Evolutionary conservation across 805 yeast genomes (phyloP), one percentile per base, ranked within the genome.

Genomic region (Suhomyces emberorum): DNA sequence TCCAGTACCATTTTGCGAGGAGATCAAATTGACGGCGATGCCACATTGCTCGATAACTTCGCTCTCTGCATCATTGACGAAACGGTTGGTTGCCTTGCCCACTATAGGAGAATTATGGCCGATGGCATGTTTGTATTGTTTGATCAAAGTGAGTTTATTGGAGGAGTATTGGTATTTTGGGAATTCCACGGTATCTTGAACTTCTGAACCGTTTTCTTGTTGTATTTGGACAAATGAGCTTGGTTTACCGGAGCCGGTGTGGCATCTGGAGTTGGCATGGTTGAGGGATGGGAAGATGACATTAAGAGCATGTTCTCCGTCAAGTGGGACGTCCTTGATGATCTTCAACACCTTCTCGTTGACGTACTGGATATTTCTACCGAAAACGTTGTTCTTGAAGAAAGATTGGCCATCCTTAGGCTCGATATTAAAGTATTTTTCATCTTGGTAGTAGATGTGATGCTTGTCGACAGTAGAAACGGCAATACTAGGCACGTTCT

Each of bases 361-460:
- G 27, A 62, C 44, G 33, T 51, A 59, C 25, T 42, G 35, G 18
- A 55, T 39, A 38, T 54, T 59, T 19, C 48, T 44, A 14, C 46
- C 38, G 14, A 58, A 47, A 19, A 44, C 37, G 43, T 58, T 59
- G 26, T 40, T 47, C 34, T 47, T 54, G 25, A 46, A 39, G 30
- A 31, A 11, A 3, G 39, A 31, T 24, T 43, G 41, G 8, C 35
- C 37, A 16, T 39, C 44, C 15, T 27, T 21, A 4, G 31, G 23
- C 16, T 19, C 29, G 23, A 52, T 46, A 21, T 49, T 43, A 43
- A 60, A 59, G 29, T 35, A 44, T n/a, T 39, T 45, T 37, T 62
- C 67, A 41, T 64, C 59, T 37, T 61, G 59, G 46, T 50, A 64
- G 43, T 64, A 65, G 14, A 60, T 38, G 28, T 57, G 55, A 23